phyloP scores from a whole-genome alignment of 257 asterid species.

The Henckelia pumila region DNA sequence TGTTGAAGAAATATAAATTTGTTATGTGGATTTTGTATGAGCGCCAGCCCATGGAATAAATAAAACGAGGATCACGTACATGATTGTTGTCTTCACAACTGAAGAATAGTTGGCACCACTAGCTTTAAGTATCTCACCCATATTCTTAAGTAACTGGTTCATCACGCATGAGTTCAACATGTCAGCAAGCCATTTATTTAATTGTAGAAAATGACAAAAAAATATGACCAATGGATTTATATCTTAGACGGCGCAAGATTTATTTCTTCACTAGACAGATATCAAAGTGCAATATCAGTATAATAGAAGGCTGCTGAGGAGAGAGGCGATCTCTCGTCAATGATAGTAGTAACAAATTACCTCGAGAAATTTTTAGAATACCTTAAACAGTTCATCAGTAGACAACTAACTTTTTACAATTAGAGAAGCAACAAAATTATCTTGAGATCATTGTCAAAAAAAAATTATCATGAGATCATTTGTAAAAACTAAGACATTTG shows the following conservation, averaged over 20 bases:
- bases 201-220: slow-evolving; percentile 5
- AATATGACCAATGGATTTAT: not conserved
- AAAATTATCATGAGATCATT: not conserved
- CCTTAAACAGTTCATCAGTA: not conserved
- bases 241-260: slow-evolving; percentile 2
- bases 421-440: not conserved
- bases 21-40: not conserved
- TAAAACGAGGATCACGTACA: slow-evolving; percentile 46
- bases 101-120: slow-evolving; percentile 83
- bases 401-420: not conserved
- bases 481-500: not conserved
- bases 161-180: slow-evolving; percentile 20
- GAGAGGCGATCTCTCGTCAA: slow-evolving; percentile 10
- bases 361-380: not conserved
- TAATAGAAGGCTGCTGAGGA: not conserved
- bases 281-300: slow-evolving; percentile 9
- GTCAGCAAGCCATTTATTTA: slow-evolving; percentile 15
- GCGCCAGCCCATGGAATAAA: not conserved
- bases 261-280: not conserved
- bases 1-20: not conserved
- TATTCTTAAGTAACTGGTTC: slow-evolving; percentile 79
- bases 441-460: not conserved
- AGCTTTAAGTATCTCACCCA: slow-evolving; percentile 98
- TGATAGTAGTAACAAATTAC: slow-evolving; percentile 3
- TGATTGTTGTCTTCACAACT: slow-evolving; percentile 96